Conservation (phyloP, 495 filamentous ascomycete species). For the Aspergillus hancockii region DNA sequence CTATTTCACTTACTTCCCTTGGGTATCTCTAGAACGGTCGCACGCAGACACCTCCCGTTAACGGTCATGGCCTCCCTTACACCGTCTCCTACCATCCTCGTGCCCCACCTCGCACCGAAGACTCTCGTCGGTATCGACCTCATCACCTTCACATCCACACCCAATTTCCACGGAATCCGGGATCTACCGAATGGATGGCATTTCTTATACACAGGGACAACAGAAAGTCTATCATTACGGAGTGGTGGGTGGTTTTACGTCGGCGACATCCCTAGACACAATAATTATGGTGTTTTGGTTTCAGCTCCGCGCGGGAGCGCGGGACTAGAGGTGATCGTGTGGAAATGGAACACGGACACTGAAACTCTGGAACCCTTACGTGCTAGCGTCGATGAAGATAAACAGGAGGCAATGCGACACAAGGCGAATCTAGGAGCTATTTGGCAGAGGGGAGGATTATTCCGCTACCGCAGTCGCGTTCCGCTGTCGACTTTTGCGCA, state of each 20-base stretch:
- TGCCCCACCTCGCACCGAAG: conserved; percentile 48
- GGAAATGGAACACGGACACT: conserved; percentile 45
- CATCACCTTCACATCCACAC: conserved; percentile 53
- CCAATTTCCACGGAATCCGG: conserved; percentile 61
- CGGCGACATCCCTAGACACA: conserved; percentile 27
- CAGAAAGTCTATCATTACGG: conserved; percentile 55
- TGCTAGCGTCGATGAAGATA: conserved; percentile 25
- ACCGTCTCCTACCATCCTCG: conserved; percentile 48
- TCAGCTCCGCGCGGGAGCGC: conserved; percentile 3
- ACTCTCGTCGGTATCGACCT: conserved; percentile 56
- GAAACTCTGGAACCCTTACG: conserved; percentile 35
- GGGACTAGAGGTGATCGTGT: conserved; percentile 38
- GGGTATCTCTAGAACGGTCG: background rate
- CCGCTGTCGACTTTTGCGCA: conserved; percentile 25
- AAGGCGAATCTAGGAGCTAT: conserved; percentile 41
- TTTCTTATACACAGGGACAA: conserved; percentile 61
- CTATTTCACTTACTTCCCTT: background rate
- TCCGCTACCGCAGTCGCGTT: conserved; percentile 44
- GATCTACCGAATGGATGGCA: conserved; percentile 59
- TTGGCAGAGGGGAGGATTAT: conserved; percentile 46
- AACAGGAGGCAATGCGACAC: conserved; percentile 40
- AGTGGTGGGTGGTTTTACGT: conserved; percentile 65
- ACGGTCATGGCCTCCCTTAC: conserved; percentile 26
- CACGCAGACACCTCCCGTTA: background rate
- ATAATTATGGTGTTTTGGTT: conserved; percentile 16